Conservation (phyloP, 345 rosid species). For the Leavenworthia alabamica region DNA sequence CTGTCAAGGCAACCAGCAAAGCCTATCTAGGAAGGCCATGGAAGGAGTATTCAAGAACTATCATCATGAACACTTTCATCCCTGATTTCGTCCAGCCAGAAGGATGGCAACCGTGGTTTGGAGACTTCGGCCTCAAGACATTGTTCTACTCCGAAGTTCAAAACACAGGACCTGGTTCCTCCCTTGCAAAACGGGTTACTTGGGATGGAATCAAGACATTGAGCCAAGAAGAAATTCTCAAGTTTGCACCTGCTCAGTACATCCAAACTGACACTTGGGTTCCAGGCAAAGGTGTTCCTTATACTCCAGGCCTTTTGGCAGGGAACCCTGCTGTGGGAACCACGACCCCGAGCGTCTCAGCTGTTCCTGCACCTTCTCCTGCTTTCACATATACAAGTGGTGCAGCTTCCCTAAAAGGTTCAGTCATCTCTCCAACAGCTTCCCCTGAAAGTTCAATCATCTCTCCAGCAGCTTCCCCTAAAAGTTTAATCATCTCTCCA, state of each 20-base stretch:
- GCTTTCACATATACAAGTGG: neutral
- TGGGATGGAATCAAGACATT: constrained; percentile 64
- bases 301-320: constrained; percentile 31
- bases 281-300: constrained; percentile 45
- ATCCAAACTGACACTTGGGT: constrained; percentile 52
- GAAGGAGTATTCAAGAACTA: constrained; percentile 53
- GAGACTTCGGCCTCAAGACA: constrained; percentile 44
- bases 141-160: constrained; percentile 57
- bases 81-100: constrained; percentile 56
- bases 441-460: neutral
- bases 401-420: neutral
- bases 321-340: neutral
- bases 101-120: constrained; percentile 75
- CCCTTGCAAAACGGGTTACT: constrained; percentile 36
- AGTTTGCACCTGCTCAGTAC: constrained; percentile 42
- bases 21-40: constrained; percentile 73
- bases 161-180: constrained; percentile 79
- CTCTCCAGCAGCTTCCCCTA: neutral
- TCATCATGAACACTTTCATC: constrained; percentile 61
- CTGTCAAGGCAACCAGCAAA: constrained; percentile 34
- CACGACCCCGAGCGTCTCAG: neutral
- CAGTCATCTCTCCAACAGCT: neutral
- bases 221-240: constrained; percentile 17
- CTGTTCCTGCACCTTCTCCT: neutral
- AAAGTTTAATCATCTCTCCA: neutral